These are phyloP conservation scores for Corylus avellana DNA, from an alignment of 306 rosid genomes.

Conservation along the genomic window DNA sequence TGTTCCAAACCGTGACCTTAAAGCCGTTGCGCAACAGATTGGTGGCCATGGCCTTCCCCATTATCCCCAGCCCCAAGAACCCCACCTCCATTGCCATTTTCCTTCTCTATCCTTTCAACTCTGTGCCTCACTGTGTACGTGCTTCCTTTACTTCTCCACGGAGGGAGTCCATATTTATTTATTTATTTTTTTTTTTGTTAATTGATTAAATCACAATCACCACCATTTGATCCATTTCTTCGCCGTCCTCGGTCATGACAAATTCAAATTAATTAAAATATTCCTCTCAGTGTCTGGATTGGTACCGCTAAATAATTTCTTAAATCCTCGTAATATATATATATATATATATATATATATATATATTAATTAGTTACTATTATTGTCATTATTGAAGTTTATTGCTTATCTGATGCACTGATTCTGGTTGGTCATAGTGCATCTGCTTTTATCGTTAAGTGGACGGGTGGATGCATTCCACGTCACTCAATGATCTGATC, in stretches of 20 bases:
- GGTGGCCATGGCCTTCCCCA: slow-evolving; percentile 81
- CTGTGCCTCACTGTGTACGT: not conserved
- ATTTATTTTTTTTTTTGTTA: no score
- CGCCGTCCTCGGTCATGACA: no score
- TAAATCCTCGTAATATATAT: not conserved
- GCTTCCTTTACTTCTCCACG: not conserved
- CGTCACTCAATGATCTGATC: not conserved
- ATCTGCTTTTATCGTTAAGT: not conserved
- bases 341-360: not conserved
- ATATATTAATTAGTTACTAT: no score
- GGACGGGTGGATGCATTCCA: slow-evolving; percentile 12
- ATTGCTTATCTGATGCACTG: not conserved
- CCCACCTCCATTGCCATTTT: slow-evolving; percentile 58
- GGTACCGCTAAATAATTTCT: not conserved
- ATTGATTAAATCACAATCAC: no score
- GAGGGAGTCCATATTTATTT: not conserved
- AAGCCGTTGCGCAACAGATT: slow-evolving; percentile 66
- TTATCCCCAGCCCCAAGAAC: slow-evolving; percentile 83
- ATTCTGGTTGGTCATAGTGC: not conserved
- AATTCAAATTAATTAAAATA: no score
- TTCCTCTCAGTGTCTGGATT: no score
- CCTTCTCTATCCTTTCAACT: not conserved
- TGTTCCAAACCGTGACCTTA: slow-evolving; percentile 86
- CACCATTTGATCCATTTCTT: no score
- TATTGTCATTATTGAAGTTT: not conserved